Percentiles rank a stretch among this genome's conserved stretches.
Conservation (phyloP, 495 filamentous ascomycete species). For the Aspergillus taichungensis region DNA sequence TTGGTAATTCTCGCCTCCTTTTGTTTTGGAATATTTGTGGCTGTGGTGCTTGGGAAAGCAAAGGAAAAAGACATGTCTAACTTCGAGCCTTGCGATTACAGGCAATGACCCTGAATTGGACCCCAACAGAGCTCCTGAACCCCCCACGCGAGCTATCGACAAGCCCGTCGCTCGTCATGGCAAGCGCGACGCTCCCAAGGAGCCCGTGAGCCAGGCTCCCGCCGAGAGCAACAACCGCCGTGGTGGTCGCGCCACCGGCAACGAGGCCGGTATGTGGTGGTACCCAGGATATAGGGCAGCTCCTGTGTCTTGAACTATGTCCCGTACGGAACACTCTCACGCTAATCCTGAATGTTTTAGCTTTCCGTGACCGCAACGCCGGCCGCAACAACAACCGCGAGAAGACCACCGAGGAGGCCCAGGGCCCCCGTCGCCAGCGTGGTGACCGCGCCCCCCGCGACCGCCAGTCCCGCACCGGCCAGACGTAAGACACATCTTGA, state of each 20-base stretch:
- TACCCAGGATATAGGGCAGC: too few species aligned
- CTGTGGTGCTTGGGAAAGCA: too few species aligned
- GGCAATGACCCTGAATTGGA: slow-evolving; percentile 88
- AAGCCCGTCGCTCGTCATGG: slow-evolving; percentile 66
- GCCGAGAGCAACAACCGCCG: slow-evolving; percentile 42
- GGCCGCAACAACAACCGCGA: slow-evolving; percentile 74
- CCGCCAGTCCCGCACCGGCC: slow-evolving; percentile 67
- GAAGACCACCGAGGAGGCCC: slow-evolving; percentile 67
- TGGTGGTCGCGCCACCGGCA: slow-evolving; percentile 57
- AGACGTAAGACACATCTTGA: slow-evolving; percentile 48
- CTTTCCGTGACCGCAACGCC: slow-evolving; percentile 84
- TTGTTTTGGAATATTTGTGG: neutral
- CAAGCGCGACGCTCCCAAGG: slow-evolving; percentile 84
- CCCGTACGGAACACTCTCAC: neutral
- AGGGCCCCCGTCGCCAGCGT: slow-evolving; percentile 45
- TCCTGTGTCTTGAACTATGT: neutral
- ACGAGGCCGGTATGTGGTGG: slow-evolving; percentile 68
- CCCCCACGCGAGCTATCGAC: slow-evolving; percentile 79
- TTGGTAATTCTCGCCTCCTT: slow-evolving; percentile 55
- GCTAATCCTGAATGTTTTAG: slow-evolving; percentile 34
- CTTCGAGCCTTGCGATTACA: slow-evolving; percentile 25
- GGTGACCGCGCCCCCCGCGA: slow-evolving; percentile 60
- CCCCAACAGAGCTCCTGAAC: slow-evolving; percentile 63
- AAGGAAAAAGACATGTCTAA: slow-evolving; percentile 3
- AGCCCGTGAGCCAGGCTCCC: slow-evolving; percentile 41